phyloP scores from a whole-genome alignment of 2,329 filamentous ascomycete species.

The Aureobasidium uvarum region DNA sequence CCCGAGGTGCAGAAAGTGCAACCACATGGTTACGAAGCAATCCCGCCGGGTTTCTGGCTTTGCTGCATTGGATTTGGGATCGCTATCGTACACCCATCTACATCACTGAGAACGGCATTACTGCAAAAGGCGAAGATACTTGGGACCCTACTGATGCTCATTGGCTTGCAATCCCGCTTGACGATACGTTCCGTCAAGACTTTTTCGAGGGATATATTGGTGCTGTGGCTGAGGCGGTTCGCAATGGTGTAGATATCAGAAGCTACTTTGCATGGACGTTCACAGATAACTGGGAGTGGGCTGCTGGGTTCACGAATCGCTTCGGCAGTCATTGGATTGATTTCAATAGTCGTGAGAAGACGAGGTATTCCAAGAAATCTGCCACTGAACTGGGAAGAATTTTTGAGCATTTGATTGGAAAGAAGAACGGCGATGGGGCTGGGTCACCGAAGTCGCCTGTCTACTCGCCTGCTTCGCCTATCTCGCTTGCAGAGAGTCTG shows the following conservation, averaged over 20 bases:
- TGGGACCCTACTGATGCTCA: constrained; percentile 62
- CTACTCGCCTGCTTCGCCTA: too few relatives aligned
- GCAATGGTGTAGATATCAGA: constrained; percentile 72
- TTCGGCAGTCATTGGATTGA: constrained; percentile 47
- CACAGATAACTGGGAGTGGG: constrained; percentile 62
- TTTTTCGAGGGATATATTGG: constrained; percentile 77
- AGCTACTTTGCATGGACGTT: constrained; percentile 86
- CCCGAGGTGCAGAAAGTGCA: constrained; percentile 74
- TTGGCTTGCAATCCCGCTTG: constrained; percentile 41
- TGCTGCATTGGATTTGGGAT: constrained; percentile 73
- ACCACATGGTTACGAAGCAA: constrained; percentile 77
- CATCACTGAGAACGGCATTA: constrained; percentile 86
- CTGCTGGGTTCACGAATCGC: constrained; percentile 44
- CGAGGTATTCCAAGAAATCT: constrained; percentile 39
- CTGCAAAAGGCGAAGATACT: constrained; percentile 63
- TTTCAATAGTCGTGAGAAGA: constrained; percentile 42
- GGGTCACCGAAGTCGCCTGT: too few relatives aligned
- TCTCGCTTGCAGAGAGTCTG: too few relatives aligned
- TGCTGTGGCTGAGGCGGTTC: constrained; percentile 70
- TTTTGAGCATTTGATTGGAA: constrained; percentile 11
- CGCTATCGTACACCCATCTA: constrained; percentile 78
- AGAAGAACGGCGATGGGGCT: neutral
- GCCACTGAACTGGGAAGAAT: constrained; percentile 19
- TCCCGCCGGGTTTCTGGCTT: constrained; percentile 71
- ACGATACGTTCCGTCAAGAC: constrained; percentile 76